Conservation (phyloP, 352 stramenopile genomes). For the Blastocystis sp. region DNA sequence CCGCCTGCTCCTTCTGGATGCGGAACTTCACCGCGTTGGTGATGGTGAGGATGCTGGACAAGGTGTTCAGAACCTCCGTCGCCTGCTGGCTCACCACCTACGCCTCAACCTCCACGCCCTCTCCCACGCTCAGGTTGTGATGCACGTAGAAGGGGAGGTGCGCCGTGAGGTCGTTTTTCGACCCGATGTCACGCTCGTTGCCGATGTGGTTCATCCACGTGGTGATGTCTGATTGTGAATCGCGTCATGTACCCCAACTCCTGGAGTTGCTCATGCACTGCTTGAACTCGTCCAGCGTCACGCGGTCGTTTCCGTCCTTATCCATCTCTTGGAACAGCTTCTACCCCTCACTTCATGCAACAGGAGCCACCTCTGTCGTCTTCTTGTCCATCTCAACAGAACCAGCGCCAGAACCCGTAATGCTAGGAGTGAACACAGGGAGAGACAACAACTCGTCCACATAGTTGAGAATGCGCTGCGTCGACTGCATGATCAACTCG, state of each 20-base stretch:
- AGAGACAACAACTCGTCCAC: constrained; percentile 23
- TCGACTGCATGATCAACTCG: constrained; percentile 69
- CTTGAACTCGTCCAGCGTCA: constrained; percentile 68
- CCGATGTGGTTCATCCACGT: constrained; percentile 57
- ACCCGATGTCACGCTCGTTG: neutral
- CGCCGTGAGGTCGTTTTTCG: neutral
- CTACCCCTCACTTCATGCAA: neutral
- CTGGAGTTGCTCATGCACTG: constrained; percentile 11
- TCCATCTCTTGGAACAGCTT: constrained; percentile 72
- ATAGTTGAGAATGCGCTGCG: constrained; percentile 65
- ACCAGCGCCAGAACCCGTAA: constrained; percentile 5
- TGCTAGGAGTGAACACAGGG: constrained; percentile 9
- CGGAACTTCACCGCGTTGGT: neutral
- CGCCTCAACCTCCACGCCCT: neutral
- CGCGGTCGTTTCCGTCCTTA: constrained; percentile 20
- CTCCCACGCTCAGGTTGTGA: constrained; percentile 31
- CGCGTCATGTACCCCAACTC: neutral
- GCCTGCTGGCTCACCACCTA: constrained; percentile 43
- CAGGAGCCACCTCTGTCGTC: neutral
- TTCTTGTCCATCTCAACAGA: constrained; percentile 25
- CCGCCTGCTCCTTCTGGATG: neutral
- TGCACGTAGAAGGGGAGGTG: constrained; percentile 70
- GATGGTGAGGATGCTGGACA: neutral
- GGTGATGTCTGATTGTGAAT: constrained; percentile 9
- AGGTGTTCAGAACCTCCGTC: constrained; percentile 34